Percentiles rank a stretch among this genome's conserved stretches.
Conservation (phyloP, 371 early-diverging fungal species). For the Circinella minor region DNA sequence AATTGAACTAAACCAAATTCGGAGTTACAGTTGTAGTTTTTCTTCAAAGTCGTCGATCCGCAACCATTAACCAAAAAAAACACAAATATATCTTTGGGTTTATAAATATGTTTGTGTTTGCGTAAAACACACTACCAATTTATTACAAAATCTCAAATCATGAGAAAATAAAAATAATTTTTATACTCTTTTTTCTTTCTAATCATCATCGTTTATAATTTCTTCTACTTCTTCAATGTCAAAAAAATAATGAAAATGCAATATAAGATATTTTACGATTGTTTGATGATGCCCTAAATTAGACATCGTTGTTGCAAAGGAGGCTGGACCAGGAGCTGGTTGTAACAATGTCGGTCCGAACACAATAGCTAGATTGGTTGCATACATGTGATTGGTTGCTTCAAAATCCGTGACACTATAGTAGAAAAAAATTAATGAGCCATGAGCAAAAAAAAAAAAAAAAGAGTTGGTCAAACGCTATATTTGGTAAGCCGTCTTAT, state of each 20-base stretch:
- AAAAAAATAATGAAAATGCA: conserved; percentile 86
- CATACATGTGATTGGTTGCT: conserved; percentile 87
- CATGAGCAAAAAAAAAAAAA: conserved; percentile 7
- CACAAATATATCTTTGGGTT: not conserved
- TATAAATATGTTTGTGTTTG: too few species aligned
- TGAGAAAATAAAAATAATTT: too few species aligned
- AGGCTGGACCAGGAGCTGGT: conserved; percentile 74
- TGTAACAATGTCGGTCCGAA: conserved; percentile 85
- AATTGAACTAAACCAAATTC: not conserved
- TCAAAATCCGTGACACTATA: conserved; percentile 80
- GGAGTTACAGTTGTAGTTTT: not conserved
- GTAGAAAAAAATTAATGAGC: too few species aligned
- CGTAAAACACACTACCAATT: too few species aligned
- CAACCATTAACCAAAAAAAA: not conserved
- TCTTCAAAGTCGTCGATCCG: conserved; percentile 1
- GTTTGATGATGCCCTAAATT: conserved; percentile 82
- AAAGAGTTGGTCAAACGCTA: not conserved
- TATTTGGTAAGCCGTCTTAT: conserved; percentile 2
- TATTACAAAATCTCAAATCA: too few species aligned
- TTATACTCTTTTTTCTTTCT: not conserved
- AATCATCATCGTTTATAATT: not conserved
- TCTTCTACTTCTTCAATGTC: conserved; percentile 74
- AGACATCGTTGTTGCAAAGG: conserved; percentile 80
- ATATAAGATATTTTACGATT: conserved; percentile 79
- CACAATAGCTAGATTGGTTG: conserved; percentile 84